Evolutionary conservation across 2,329 filamentous ascomycete genomes (phyloP), one percentile per base, ranked within the genome.

Genomic region (Pestalotiopsis sp.): DNA sequence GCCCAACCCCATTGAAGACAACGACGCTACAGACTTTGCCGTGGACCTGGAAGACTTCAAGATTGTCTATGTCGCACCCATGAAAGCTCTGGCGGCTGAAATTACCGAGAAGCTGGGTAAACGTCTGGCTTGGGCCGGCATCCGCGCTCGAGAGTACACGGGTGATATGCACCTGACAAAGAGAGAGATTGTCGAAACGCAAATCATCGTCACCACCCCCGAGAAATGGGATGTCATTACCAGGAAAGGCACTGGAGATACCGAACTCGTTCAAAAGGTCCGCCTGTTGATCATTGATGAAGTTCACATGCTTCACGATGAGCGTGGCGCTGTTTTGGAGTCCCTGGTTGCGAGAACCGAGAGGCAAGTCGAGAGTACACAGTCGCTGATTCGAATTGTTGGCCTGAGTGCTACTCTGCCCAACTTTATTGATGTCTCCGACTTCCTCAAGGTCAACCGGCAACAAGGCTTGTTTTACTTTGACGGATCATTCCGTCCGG

Each of bases 171-270:
- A 99, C 77, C 87, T 99, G 68, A 98, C 95, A 63, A 99, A 99
- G 80, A 88, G 93, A 2, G 97, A 99, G 80, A 97, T 99, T 70
- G 88, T 98, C 17, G 91, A 95, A 71, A 99, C 96, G 0, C 96
- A 99, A 78, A 96, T 99, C 73, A 97, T 99, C 69, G 96, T 99
- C 64, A 99, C 97, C 0, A 99, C 96, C 0, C 96, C 96, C 45
- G 96, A 99, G 81, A 99, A 99, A 81, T 99, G 97, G 97, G 96
- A 99, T 79, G 96, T 99, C 0, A 93, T 99, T 4, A 99, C 96
- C 3, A 88, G 96, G 70, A 99, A 98, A 81, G 97, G 95, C 68
- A 98, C 95, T 1, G 96, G 97, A 17, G 96, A 99, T 77, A 98
- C 96, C 0, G 96, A 98, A 78, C 88, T 99, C 3, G 97, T 99